Base-by-base conservation (phyloP, 306 rosid genomes). In the Hippophae rhamnoides region DNA sequence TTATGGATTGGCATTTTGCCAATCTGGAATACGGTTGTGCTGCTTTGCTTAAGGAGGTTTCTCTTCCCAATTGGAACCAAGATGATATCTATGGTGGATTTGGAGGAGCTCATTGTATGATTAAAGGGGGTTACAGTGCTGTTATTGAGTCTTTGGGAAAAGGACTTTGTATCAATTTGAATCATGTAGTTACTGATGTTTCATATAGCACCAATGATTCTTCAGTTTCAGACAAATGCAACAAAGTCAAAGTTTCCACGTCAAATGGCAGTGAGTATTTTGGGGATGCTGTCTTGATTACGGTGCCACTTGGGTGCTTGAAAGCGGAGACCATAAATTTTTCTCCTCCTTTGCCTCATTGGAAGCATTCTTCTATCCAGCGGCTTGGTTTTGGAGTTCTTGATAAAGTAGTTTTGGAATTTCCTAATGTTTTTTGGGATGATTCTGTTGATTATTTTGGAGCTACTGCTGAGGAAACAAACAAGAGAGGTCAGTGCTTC, bases 21-120 rank as follows among this genome's bases (percentile, higher is more conserved):
- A 80, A 93, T 73, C 81, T 93, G 72, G 99, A 93, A 78, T 93
- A 93, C 79, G 99, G 99, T 23, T 93, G 99, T 82, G 99, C 99
- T 66, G 87, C 99, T 73, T 69, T 63, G 48, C 99, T 93, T 63
- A 84, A 78, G 76, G 83, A 93, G 46, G 96, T 93, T 40, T 93
- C 99, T 70, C 99, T 93, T 73, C 97, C 99, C 65, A 58, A 86
- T 69, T 93, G 99, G 99, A 93, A 93, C 73, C 99, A 93, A 62
- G 99, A 93, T 73, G 99, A 93, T 76, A 89, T 81, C 53, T 93
- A 93, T 70, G 99, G 99, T 64, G 99, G 99, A 46, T 93, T 89
- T 86, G 99, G 99, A 54, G 99, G 99, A 66, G 94, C 99, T 72
- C 99, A 93, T 78, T 93, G 99, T 73, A 93, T 93, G 99, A 89